Percentiles rank a stretch among this genome's conserved stretches.
These are phyloP conservation scores for Fusarium paranaense DNA, from an alignment of 2,329 filamentous ascomycete genomes.

Conservation along the genomic window DNA sequence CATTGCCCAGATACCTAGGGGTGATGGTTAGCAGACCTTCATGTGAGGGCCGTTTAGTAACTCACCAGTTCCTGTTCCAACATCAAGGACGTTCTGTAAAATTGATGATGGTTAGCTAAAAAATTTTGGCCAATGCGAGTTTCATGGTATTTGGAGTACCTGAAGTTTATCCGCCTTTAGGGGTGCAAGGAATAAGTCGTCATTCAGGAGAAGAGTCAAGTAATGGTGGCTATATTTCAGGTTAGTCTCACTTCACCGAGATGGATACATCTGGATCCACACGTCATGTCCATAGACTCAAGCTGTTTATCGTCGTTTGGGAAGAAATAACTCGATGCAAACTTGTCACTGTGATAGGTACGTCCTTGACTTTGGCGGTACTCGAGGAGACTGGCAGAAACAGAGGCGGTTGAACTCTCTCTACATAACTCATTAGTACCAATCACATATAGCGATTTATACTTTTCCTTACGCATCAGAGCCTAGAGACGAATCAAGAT, in stretches of 20 bases:
- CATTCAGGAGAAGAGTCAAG: neutral
- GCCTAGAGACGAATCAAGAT: neutral
- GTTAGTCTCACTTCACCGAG: neutral
- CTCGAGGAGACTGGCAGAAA: neutral
- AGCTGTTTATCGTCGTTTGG: slow-evolving; percentile 4
- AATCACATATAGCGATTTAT: neutral
- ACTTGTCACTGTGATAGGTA: slow-evolving; percentile 7
- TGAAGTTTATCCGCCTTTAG: neutral
- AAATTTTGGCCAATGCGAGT: neutral
- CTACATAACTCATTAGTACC: neutral
- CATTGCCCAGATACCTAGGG: slow-evolving; percentile 1
- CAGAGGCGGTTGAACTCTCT: slow-evolving; percentile 1
- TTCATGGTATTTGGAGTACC: neutral
- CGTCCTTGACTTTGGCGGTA: slow-evolving; percentile 2
- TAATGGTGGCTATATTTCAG: neutral
- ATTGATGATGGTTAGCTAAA: neutral
- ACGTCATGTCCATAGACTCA: slow-evolving; percentile 4
- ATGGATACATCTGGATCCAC: neutral
- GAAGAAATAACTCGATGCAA: neutral
- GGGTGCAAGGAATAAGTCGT: slow-evolving; percentile 1
- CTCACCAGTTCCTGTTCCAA: slow-evolving; percentile 1
- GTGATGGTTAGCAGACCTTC: neutral
- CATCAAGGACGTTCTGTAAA: neutral
- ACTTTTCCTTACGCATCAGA: neutral
- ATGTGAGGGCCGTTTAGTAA: neutral